phyloP scores from a whole-genome alignment of 2,329 filamentous ascomycete species.

The Mollisiaceae sp. region DNA sequence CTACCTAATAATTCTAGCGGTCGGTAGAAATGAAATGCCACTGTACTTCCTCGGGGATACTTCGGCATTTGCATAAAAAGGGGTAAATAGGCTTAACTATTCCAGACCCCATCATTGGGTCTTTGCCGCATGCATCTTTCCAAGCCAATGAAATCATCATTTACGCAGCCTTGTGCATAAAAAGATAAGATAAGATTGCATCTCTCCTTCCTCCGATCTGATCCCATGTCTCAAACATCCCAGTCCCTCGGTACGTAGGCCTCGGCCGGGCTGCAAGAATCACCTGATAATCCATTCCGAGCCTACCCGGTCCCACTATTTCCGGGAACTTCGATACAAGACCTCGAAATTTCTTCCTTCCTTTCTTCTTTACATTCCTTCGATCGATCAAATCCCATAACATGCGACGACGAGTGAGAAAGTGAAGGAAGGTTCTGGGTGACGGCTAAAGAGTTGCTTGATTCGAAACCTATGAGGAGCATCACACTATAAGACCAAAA shows the following conservation, averaged over 20 bases:
- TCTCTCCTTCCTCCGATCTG: neutral
- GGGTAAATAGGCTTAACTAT: too few species aligned
- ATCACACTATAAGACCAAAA: neutral
- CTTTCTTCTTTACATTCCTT: neutral
- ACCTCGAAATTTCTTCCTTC: neutral
- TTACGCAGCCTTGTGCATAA: neutral
- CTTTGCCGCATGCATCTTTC: too few species aligned
- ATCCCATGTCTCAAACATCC: neutral
- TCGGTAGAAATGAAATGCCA: too few species aligned
- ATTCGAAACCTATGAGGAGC: neutral
- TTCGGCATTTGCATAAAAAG: too few species aligned
- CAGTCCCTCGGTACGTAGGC: neutral
- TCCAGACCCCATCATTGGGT: too few species aligned
- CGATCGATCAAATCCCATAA: neutral
- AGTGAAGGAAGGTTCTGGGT: conserved; percentile 3
- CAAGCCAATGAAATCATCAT: too few species aligned
- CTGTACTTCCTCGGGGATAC: too few species aligned
- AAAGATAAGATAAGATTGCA: conserved; percentile 7
- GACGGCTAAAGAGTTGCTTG: neutral
- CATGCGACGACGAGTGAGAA: conserved; percentile 5
- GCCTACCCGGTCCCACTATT: conserved; percentile 9
- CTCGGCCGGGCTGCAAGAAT: conserved; percentile 15
- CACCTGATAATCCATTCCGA: conserved; percentile 23
- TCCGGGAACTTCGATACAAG: conserved; percentile 4
- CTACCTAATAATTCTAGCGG: too few species aligned